A percentile compares a stretch with the other conserved stretches of the same genome.
Evolutionary conservation across 129 eudicot genomes (phyloP).

Genomic region (Chrysanthemum seticuspe): DNA sequence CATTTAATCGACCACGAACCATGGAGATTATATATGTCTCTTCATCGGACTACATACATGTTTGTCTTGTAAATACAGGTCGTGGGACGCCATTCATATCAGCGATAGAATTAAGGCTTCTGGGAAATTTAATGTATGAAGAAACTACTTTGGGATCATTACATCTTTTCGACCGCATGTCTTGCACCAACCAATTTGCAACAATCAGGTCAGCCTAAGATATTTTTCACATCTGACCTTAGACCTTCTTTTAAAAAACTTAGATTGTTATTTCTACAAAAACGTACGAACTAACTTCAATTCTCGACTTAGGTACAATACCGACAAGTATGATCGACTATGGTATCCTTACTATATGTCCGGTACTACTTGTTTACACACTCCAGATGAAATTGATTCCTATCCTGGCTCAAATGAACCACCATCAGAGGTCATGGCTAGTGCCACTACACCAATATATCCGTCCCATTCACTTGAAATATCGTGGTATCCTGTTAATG

Average conservation of each 20-base stretch:
- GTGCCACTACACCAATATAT: constrained; percentile 23
- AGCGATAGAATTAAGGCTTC: constrained; percentile 40
- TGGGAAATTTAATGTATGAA: constrained; percentile 16
- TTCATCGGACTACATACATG: constrained; percentile 31
- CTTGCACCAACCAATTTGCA: constrained; percentile 9
- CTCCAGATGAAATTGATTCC: constrained; percentile 5
- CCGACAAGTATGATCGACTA: constrained; percentile 41
- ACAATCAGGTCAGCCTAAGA: constrained; percentile 22
- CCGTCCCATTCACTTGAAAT: background rate
- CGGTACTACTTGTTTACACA: constrained; percentile 5
- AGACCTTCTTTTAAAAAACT: too few relatives aligned
- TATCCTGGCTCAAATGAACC: constrained; percentile 8
- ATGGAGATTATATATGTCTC: constrained; percentile 49
- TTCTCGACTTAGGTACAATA: constrained; percentile 21
- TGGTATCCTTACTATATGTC: too few relatives aligned
- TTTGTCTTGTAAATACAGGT: constrained; percentile 46
- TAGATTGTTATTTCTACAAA: too few relatives aligned
- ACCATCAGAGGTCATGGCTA: constrained; percentile 34
- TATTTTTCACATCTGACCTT: background rate
- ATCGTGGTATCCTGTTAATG: constrained; percentile 8
- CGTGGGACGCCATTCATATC: constrained; percentile 49
- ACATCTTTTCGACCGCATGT: background rate
- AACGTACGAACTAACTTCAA: background rate
- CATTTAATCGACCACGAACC: background rate
- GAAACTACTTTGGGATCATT: constrained; percentile 25